Evolutionary conservation across 1,284 basidiomycete genomes (phyloP).

Genomic region (Erythrobasidium hasegawianum): DNA sequence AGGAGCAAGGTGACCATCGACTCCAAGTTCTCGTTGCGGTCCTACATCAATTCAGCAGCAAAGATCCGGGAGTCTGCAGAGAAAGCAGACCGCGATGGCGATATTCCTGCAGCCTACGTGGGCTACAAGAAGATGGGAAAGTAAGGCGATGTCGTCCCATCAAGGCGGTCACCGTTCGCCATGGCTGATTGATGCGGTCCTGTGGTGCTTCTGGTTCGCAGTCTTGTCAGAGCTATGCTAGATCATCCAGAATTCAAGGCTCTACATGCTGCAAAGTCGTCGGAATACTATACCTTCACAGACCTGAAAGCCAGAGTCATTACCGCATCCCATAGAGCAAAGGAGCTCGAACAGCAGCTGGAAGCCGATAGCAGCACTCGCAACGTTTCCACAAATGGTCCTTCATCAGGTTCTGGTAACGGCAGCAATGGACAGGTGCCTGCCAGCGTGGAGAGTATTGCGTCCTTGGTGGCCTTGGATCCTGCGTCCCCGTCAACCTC

Average conservation of each 20-base stretch:
- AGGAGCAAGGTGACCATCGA: constrained; percentile 26
- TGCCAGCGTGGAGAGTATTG: constrained; percentile 12
- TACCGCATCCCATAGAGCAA: background rate
- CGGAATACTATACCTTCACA: constrained; percentile 35
- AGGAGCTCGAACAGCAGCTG: constrained; percentile 30
- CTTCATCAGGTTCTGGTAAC: background rate
- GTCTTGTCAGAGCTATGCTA: constrained; percentile 32
- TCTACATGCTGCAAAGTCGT: constrained; percentile 8
- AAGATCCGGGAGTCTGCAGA: constrained; percentile 33
- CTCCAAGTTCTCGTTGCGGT: constrained; percentile 30
- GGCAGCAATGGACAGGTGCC: background rate
- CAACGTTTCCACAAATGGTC: background rate
- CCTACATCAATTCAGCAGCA: constrained; percentile 37
- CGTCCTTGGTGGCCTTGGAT: background rate
- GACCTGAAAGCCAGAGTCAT: constrained; percentile 30
- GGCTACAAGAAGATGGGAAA: constrained; percentile 37
- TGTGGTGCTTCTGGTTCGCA: background rate
- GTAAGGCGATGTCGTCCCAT: constrained; percentile 26
- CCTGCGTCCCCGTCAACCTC: constrained; percentile 2
- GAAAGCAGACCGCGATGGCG: constrained; percentile 1
- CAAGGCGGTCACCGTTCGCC: background rate
- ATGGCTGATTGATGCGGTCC: background rate
- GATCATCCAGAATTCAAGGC: constrained; percentile 36
- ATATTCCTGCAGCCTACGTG: constrained; percentile 37
- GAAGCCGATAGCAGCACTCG: background rate